These are phyloP conservation scores for Suillus plorans DNA, from an alignment of 768 basidiomycete genomes.

Conservation along the genomic window DNA sequence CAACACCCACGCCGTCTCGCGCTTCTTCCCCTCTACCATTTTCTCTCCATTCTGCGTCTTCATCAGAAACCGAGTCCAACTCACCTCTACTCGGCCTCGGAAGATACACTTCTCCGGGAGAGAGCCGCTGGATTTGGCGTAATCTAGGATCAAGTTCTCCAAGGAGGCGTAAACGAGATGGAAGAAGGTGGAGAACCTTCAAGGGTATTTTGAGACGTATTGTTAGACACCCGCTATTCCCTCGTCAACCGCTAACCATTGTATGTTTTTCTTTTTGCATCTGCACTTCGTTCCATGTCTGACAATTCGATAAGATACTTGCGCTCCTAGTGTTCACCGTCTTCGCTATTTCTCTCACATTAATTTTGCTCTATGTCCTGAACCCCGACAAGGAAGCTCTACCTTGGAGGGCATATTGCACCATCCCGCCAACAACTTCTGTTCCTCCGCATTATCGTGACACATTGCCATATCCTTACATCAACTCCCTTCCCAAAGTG, in stretches of 20 bases:
- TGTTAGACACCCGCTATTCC: constrained; percentile 73
- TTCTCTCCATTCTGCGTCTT: constrained; percentile 51
- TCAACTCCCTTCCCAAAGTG: constrained; percentile 29
- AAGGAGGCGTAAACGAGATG: constrained; percentile 52
- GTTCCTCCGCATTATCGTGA: constrained; percentile 43
- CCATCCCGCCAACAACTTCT: constrained; percentile 54
- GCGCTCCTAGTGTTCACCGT: constrained; percentile 74
- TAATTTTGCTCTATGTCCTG: constrained; percentile 86
- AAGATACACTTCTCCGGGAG: constrained; percentile 38
- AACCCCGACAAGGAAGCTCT: constrained; percentile 95
- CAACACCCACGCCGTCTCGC: constrained; percentile 64
- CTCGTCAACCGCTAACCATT: constrained; percentile 78
- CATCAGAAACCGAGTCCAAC: constrained; percentile 59
- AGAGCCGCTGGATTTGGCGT: constrained; percentile 62
- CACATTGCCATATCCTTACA: constrained; percentile 39
- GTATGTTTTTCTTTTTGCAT: constrained; percentile 42
- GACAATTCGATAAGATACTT: constrained; percentile 50
- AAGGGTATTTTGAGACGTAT: constrained; percentile 56
- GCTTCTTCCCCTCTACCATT: constrained; percentile 60
- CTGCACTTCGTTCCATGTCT: constrained; percentile 7
- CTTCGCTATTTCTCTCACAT: constrained; percentile 81
- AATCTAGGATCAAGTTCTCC: constrained; percentile 35
- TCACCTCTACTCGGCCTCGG: constrained; percentile 40
- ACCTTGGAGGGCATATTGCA: constrained; percentile 94
- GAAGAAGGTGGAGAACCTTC: constrained; percentile 46